Percentiles rank a stretch among this genome's conserved stretches.
Evolutionary conservation across 2,329 filamentous ascomycete species (phyloP).

Genomic region (Paraphoma chrysanthemicola): DNA sequence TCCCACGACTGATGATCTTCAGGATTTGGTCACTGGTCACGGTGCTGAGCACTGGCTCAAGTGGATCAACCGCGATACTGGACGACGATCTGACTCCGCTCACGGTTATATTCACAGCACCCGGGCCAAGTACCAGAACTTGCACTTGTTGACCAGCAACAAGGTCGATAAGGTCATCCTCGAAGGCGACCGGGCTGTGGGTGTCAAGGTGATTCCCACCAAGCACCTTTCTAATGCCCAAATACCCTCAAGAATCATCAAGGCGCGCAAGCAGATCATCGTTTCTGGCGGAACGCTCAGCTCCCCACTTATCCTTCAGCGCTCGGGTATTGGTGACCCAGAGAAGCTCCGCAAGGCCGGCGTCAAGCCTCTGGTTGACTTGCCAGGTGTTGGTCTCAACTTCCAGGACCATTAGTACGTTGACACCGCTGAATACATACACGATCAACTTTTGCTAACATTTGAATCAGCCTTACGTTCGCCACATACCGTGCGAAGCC

Average conservation of each 20-base stretch:
- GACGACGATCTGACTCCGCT: conserved; percentile 77
- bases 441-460: too few relatives aligned
- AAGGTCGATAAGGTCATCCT: conserved; percentile 80
- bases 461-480: conserved; percentile 62
- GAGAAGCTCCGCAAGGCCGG: conserved; percentile 73
- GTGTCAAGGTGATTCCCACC: conserved; percentile 72
- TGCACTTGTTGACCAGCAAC: conserved; percentile 77
- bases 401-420: conserved; percentile 74
- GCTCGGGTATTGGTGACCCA: conserved; percentile 76
- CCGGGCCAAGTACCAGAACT: conserved; percentile 70
- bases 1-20: conserved; percentile 75
- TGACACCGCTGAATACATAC: not conserved
- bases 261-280: conserved; percentile 76
- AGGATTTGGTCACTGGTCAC: conserved; percentile 71
- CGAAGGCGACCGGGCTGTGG: conserved; percentile 74
- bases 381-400: conserved; percentile 76
- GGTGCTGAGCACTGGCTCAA: conserved; percentile 85
- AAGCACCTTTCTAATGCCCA: conserved; percentile 69
- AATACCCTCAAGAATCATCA: conserved; percentile 64
- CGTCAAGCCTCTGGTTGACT: conserved; percentile 72
- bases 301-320: conserved; percentile 76
- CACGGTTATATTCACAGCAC: conserved; percentile 82
- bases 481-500: conserved; percentile 75
- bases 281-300: conserved; percentile 76
- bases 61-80: conserved; percentile 77